Base-by-base conservation (phyloP, 2,329 filamentous ascomycete genomes). In the Trichoderma sp. region DNA sequence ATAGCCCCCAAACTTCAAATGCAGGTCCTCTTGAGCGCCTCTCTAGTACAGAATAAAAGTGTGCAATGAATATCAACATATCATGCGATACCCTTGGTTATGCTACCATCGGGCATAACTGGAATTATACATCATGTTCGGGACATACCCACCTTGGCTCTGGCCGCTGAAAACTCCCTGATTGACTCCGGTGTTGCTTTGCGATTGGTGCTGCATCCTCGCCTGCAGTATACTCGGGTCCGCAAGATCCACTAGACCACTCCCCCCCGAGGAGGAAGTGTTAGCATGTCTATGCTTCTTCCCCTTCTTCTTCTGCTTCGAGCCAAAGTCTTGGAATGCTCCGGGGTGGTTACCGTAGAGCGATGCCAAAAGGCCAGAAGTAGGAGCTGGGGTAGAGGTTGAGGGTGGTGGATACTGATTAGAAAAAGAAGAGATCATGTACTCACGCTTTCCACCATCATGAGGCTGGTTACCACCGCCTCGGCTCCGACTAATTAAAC, bases 241-340 rank as follows among this genome's bases (percentile, higher is more conserved):
- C 88, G 93, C 94, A 95, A 97, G 94, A 97, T 98, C 95, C 88
- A 97, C 95, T 95, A 98, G 91, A 88, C 93, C 95, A 93, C 94
- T 93, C 90, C 94, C 95, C 88, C 93, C 93, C 91, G 94, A 97
- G 91, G 95, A 98, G 93, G 95, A 97, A 95, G 95, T 98, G 94
- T 98, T 97, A 96, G 94, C 95, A 92, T 98, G 95, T 91, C 95
- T 97, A 89, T 98, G 95, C 94, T 98, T 98, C 91, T 97, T 98
- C 88, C 94, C 94, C 94, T 97, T 97, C 91, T 97, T 98, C 92
- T 97, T 97, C 90, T 97, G 94, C 91, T 97, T 97, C 86, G 93
- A 92, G 86, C 92, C 92, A 86, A 92, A 91, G 83, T 97, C 94
- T 91, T 95, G 93, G 86, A 93, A 94, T 85, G 90, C 89, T 87